Conservation (phyloP, 306 rosid genomes). For the Inga oerstediana region DNA sequence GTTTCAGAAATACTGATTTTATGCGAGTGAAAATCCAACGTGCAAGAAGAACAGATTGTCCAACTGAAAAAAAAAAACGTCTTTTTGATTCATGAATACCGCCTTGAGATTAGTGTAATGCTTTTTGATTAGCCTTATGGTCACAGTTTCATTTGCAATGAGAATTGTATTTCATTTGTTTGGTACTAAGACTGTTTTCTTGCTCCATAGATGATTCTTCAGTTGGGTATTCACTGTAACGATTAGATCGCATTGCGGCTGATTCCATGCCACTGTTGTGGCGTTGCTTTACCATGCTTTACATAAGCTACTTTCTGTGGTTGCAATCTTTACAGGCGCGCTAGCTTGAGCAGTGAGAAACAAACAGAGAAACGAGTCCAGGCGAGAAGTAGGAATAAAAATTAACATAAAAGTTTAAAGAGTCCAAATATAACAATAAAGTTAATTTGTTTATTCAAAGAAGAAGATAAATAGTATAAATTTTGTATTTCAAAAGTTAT, state of each 20-base stretch:
- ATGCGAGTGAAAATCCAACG: neutral
- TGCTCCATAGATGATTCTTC: neutral
- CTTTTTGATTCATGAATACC: neutral
- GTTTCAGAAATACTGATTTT: neutral
- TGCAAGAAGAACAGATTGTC: constrained; percentile 3
- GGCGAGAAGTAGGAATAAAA: no score
- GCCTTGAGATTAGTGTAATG: neutral
- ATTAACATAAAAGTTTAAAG: no score
- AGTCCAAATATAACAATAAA: no score
- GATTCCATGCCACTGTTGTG: neutral
- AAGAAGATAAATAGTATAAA: no score
- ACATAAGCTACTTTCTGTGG: neutral
- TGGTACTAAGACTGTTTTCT: neutral
- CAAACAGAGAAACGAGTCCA: neutral
- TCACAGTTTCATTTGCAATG: constrained; percentile 1
- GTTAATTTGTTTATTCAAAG: no score
- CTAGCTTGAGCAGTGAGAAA: neutral
- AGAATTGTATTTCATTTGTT: neutral
- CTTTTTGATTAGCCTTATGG: neutral
- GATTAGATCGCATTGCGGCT: neutral
- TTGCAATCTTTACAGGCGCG: neutral
- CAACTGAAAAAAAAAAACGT: neutral
- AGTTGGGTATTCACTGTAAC: neutral
- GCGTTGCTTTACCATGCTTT: neutral
- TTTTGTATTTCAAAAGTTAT: no score